Percentiles rank a stretch among this genome's conserved stretches.
Conservation (phyloP, 208 protist species). For the Crithidia fasciculata region DNA sequence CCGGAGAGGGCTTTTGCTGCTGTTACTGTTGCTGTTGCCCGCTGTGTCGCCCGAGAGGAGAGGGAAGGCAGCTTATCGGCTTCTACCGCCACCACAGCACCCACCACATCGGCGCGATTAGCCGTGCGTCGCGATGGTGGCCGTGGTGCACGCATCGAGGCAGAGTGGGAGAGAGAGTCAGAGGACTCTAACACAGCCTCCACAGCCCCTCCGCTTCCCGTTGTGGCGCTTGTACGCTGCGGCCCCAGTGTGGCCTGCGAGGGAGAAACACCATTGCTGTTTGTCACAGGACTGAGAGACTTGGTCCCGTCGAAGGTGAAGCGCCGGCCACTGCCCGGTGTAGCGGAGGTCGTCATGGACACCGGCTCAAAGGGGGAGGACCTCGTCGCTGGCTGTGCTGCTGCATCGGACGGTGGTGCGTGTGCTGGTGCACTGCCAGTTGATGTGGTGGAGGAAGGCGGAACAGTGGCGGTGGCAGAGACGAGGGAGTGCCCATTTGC, state of each 20-base stretch:
- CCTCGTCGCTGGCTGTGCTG: not conserved
- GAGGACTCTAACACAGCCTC: not conserved
- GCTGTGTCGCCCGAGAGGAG: not conserved
- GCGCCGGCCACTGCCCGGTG: not conserved
- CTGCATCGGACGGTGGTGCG: not conserved
- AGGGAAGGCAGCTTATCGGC: not conserved
- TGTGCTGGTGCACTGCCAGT: not conserved
- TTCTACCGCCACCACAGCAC: not conserved
- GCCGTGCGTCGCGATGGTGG: not conserved
- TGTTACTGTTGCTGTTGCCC: not conserved
- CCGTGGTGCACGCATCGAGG: not conserved
- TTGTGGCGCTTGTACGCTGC: not conserved
- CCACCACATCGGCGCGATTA: not conserved
- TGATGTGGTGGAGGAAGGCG: not conserved
- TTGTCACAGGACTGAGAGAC: not conserved
- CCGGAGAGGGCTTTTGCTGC: not conserved
- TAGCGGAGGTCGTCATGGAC: conserved; percentile 5
- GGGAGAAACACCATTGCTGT: not conserved
- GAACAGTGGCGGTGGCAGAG: not conserved
- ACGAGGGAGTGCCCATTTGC: no score
- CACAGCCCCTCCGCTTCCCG: no score
- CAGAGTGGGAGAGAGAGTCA: not conserved
- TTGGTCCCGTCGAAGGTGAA: conserved; percentile 4
- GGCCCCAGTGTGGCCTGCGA: no score
- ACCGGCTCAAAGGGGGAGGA: not conserved